Evolutionary conservation across 129 eudicot species (phyloP).

Genomic region (Calendula officinalis): DNA sequence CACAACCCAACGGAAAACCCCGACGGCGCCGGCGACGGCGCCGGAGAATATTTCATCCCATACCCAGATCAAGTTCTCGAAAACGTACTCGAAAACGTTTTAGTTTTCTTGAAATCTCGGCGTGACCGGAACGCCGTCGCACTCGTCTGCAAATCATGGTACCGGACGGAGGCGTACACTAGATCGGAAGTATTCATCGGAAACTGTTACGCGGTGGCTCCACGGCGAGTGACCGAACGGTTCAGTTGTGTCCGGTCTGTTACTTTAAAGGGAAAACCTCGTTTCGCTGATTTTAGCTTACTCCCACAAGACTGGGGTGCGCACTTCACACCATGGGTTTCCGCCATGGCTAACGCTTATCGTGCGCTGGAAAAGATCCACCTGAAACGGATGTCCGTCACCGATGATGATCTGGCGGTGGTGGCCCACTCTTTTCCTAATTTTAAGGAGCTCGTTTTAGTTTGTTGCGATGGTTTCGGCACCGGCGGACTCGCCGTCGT

Average conservation of each 20-base stretch:
- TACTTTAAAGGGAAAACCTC: conserved; percentile 61
- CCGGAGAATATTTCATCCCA: conserved; percentile 37
- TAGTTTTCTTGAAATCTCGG: conserved; percentile 52
- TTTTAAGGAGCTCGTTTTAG: conserved; percentile 63
- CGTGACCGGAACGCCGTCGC: conserved; percentile 58
- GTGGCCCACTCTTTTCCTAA: conserved; percentile 44
- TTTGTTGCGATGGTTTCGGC: conserved; percentile 79
- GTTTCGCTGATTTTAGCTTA: conserved; percentile 72
- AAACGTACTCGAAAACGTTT: conserved; percentile 70
- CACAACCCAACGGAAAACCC: neutral
- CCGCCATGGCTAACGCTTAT: conserved; percentile 42
- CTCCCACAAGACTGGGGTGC: conserved; percentile 78
- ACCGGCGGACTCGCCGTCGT: conserved; percentile 67
- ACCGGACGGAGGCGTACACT: conserved; percentile 58
- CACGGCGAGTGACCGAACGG: conserved; percentile 42
- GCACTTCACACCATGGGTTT: conserved; percentile 56
- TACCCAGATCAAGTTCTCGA: conserved; percentile 73
- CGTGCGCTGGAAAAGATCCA: conserved; percentile 53
- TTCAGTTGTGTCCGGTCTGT: conserved; percentile 49
- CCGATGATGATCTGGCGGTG: conserved; percentile 60
- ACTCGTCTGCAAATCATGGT: conserved; percentile 61
- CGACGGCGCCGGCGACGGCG: neutral
- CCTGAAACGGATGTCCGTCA: conserved; percentile 64
- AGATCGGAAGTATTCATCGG: conserved; percentile 60
- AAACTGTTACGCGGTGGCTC: conserved; percentile 52